Evolutionary conservation across 345 rosid species (phyloP), one percentile per base, ranked within the genome.

Genomic region (Turritis glabra): DNA sequence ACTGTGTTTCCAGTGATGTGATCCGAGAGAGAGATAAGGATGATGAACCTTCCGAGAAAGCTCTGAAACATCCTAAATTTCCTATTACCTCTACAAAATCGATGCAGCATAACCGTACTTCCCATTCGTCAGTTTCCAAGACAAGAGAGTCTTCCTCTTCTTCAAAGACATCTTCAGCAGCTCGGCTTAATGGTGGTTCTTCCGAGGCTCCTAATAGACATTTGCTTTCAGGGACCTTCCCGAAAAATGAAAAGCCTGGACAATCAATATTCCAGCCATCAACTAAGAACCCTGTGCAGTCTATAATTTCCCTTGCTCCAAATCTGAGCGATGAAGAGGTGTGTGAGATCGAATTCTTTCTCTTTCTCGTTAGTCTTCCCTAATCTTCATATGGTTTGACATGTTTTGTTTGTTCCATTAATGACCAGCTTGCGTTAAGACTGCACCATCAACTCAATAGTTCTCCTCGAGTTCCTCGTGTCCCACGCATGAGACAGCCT

Each of bases 371-470:
- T 64, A 5, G 4, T 63, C 55, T 58, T 25, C 43, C 13, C 69
- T 55, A 53, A 47, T 26, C 12, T 27, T 0, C 62, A n/a, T 11
- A 25, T 61, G n/a, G 25, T 23, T 74, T 82, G 29, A 54, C 77
- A 71, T 71, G 7, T 37, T 14, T 64, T 26, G 46, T 60, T 62
- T 38, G 30, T 58, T 65, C 32, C 41, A 48, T 50, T 65, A 9
- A 37, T 81, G 50, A 50, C 21, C 86, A 96, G 99, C 97, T 96
- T 64, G 99, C 99, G 23, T 81, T 96, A 74, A 93, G 91, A 86
- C 74, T 95, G 82, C 99, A 95, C 83, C 97, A 95, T 83, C 96
- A 95, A 75, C 98, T 95, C 80, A 92, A 96, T 63, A 92, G 99
- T 77, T 92, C 98, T 79, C 98, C 96, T 52, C 87, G 99, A 75